Evolutionary conservation across 2,329 filamentous ascomycete species (phyloP).

Genomic region (Trichoderma oligosporum): DNA sequence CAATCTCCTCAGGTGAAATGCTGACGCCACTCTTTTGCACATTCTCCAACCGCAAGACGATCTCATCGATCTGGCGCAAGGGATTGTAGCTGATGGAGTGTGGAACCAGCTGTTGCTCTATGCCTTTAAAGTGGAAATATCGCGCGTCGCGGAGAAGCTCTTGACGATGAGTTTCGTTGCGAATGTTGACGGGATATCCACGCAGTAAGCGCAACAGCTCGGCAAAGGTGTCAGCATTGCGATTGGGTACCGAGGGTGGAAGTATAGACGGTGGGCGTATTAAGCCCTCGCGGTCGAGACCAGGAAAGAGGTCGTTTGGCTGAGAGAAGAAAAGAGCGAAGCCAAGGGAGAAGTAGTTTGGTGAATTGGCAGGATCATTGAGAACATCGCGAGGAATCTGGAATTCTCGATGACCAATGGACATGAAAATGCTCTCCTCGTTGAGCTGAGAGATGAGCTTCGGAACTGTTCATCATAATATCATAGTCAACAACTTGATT

Average conservation of each 20-base stretch:
- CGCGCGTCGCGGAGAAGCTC: conserved; percentile 79
- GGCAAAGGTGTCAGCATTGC: conserved; percentile 77
- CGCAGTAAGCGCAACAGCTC: conserved; percentile 78
- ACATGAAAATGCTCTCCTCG: conserved; percentile 86
- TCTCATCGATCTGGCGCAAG: conserved; percentile 64
- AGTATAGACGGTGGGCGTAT: conserved; percentile 83
- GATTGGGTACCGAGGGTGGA: conserved; percentile 75
- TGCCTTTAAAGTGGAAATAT: conserved; percentile 87
- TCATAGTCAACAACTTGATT: conserved; percentile 1
- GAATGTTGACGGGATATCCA: conserved; percentile 77
- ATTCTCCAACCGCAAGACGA: conserved; percentile 75
- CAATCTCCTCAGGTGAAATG: conserved; percentile 49
- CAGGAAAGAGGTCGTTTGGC: conserved; percentile 78
- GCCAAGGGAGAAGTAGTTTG: conserved; percentile 91
- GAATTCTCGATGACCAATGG: conserved; percentile 82
- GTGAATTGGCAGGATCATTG: conserved; percentile 78
- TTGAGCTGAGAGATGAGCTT: conserved; percentile 87
- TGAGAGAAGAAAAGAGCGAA: conserved; percentile 84
- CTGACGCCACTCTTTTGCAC: conserved; percentile 82
- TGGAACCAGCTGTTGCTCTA: conserved; percentile 82
- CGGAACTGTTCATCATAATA: conserved; percentile 56
- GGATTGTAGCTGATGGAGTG: conserved; percentile 75
- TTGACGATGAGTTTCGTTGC: conserved; percentile 69
- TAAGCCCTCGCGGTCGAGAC: conserved; percentile 71
- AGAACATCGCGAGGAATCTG: conserved; percentile 88